These are phyloP conservation scores for Coemansia biformis DNA, from an alignment of 192 early-diverging fungal species.

Conservation along the genomic window DNA sequence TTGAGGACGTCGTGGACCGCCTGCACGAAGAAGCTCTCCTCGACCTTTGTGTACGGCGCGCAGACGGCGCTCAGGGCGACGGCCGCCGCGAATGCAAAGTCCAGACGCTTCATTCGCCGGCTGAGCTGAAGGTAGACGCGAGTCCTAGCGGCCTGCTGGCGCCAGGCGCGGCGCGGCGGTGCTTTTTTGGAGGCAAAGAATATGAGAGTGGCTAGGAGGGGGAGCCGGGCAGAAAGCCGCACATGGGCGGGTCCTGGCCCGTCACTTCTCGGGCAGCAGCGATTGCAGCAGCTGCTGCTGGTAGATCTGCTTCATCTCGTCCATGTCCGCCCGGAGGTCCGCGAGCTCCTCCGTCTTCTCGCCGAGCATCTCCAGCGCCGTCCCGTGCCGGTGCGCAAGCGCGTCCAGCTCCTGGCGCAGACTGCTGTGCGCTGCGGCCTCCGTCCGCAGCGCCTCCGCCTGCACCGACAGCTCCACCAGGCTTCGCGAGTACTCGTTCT, in stretches of 20 bases:
- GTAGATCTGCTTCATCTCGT: slow-evolving; percentile 76
- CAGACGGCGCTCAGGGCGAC: slow-evolving; percentile 29
- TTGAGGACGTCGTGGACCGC: slow-evolving; percentile 84
- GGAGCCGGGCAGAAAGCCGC: too few species aligned
- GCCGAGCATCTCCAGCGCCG: slow-evolving; percentile 82
- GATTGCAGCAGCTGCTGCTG: slow-evolving; percentile 61
- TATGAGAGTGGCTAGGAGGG: too few species aligned
- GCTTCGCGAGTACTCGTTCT: slow-evolving; percentile 34
- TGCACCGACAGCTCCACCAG: slow-evolving; percentile 65
- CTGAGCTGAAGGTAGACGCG: too few species aligned
- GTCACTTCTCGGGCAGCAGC: slow-evolving; percentile 35
- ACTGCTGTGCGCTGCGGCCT: slow-evolving; percentile 11
- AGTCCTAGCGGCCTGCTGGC: too few species aligned
- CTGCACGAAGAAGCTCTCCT: slow-evolving; percentile 95
- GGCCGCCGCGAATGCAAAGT: slow-evolving; percentile 14
- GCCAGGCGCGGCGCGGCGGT: too few species aligned
- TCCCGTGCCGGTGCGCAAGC: slow-evolving; percentile 54
- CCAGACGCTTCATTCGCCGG: slow-evolving; percentile 11
- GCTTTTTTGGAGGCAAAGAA: too few species aligned
- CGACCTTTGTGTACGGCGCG: slow-evolving; percentile 88
- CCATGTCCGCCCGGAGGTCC: slow-evolving; percentile 71
- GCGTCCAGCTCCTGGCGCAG: slow-evolving; percentile 53
- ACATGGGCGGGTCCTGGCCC: too few species aligned
- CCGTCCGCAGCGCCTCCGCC: slow-evolving; percentile 51
- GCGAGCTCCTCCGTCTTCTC: slow-evolving; percentile 83